Evolutionary conservation across 192 early-diverging fungal genomes (phyloP).

Genomic region (Backusella morwellensis): DNA sequence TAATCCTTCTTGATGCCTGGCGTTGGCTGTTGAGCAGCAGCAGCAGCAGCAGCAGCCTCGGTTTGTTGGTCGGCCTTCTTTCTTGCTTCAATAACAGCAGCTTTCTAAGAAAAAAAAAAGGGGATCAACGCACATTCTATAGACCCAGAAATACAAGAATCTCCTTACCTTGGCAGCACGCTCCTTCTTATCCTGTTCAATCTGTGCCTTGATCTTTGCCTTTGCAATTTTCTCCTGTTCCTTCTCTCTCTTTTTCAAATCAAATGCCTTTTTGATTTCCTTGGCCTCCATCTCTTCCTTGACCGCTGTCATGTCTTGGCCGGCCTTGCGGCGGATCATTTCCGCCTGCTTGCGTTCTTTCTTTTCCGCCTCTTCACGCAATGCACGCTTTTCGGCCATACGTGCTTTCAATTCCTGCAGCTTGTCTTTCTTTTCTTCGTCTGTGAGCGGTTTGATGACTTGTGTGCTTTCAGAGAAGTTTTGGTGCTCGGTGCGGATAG

Average conservation of each 20-base stretch:
- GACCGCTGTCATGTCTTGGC: conserved; percentile 66
- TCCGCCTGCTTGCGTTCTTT: conserved; percentile 72
- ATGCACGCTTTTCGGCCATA: conserved; percentile 63
- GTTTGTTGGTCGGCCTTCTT: conserved; percentile 31
- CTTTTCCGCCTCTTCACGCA: conserved; percentile 54
- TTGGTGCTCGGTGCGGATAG: conserved; percentile 65
- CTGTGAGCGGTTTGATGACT: conserved; percentile 76
- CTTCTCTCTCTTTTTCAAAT: conserved; percentile 73
- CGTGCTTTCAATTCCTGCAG: conserved; percentile 64
- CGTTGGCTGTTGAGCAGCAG: neutral
- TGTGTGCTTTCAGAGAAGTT: conserved; percentile 78
- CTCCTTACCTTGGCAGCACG: conserved; percentile 56
- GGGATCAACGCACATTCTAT: neutral
- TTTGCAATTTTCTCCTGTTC: conserved; percentile 73
- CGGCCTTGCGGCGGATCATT: conserved; percentile 69
- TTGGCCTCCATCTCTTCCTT: conserved; percentile 68
- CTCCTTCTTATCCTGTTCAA: conserved; percentile 78
- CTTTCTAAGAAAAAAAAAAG: neutral
- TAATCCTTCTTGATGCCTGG: conserved; percentile 57
- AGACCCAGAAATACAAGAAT: too few relatives aligned
- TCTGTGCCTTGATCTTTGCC: conserved; percentile 71
- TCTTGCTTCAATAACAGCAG: conserved; percentile 4
- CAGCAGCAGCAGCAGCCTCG: conserved; percentile 23
- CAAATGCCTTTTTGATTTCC: conserved; percentile 73
- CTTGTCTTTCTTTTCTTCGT: conserved; percentile 76